Conservation (phyloP, 208 protist species). For the Crithidia brevicula region DNA sequence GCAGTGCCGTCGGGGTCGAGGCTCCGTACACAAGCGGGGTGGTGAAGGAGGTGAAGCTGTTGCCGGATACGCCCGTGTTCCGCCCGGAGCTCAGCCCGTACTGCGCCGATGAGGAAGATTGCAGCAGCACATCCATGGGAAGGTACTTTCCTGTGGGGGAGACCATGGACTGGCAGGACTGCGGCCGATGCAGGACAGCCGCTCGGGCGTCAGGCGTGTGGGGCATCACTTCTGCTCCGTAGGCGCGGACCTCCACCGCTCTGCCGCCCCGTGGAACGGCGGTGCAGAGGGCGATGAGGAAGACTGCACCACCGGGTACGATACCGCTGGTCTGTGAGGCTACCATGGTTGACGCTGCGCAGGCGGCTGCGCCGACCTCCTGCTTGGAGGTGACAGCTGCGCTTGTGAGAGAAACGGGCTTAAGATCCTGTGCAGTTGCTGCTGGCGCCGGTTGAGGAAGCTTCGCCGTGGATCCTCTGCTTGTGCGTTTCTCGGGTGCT, state of each 20-base stretch:
- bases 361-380: not conserved
- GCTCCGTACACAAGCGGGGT: not conserved
- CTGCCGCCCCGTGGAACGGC: not conserved
- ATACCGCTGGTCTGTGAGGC: not conserved
- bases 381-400: no score
- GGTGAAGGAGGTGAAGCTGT: conserved; percentile 2
- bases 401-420: no score
- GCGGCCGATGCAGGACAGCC: not conserved
- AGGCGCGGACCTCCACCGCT: not conserved
- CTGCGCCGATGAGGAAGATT: conserved; percentile 3
- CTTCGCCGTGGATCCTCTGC: no score
- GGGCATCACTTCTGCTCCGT: not conserved
- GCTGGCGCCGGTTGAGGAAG: no score
- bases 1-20: not conserved
- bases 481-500: no score
- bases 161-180: not conserved
- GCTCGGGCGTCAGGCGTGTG: not conserved
- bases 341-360: not conserved
- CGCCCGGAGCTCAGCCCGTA: conserved; percentile 10
- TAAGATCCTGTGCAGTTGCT: no score
- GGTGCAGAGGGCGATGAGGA: conserved; percentile 1
- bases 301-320: not conserved
- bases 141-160: not conserved
- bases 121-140: not conserved
- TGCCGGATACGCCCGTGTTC: not conserved